Conservation (phyloP, 768 basidiomycete species). For the Sutorius australiensis region DNA sequence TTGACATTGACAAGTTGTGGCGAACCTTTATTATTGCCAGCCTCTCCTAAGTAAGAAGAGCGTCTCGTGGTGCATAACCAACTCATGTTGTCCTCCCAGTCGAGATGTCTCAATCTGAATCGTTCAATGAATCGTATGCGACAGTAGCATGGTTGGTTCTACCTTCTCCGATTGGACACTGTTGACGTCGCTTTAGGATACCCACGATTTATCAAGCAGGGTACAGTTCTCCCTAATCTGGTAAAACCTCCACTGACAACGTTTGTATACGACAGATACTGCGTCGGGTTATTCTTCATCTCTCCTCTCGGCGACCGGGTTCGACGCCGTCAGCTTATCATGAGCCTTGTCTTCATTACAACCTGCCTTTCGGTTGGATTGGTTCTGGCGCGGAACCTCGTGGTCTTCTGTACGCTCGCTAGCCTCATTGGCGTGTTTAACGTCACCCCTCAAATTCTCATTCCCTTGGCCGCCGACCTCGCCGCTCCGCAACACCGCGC, state of each 20-base stretch:
- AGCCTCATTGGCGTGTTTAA: conserved; percentile 38
- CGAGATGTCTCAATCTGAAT: conserved; percentile 35
- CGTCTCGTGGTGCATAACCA: neutral
- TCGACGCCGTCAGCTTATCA: conserved; percentile 39
- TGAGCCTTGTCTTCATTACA: conserved; percentile 33
- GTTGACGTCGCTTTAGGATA: conserved; percentile 38
- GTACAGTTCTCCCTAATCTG: conserved; percentile 31
- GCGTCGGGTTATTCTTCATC: conserved; percentile 40
- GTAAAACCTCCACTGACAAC: neutral
- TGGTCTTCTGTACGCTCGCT: conserved; percentile 32
- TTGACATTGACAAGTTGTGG: conserved; percentile 33
- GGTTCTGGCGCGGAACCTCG: conserved; percentile 34
- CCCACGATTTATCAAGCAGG: conserved; percentile 68
- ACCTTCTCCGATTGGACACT: neutral
- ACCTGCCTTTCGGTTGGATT: conserved; percentile 39
- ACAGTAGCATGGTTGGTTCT: conserved; percentile 31
- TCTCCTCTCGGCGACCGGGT: conserved; percentile 47
- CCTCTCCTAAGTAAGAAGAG: conserved; percentile 61
- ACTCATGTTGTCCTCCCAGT: conserved; percentile 10
- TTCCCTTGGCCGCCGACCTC: conserved; percentile 46
- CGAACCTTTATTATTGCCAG: conserved; percentile 81
- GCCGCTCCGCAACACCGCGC: conserved; percentile 29
- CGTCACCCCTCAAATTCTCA: conserved; percentile 37
- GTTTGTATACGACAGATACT: neutral
- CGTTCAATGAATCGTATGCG: conserved; percentile 34